phyloP scores from a whole-genome alignment of 1,284 basidiomycete genomes.

The Cutaneotrichosporon daszewskae region DNA sequence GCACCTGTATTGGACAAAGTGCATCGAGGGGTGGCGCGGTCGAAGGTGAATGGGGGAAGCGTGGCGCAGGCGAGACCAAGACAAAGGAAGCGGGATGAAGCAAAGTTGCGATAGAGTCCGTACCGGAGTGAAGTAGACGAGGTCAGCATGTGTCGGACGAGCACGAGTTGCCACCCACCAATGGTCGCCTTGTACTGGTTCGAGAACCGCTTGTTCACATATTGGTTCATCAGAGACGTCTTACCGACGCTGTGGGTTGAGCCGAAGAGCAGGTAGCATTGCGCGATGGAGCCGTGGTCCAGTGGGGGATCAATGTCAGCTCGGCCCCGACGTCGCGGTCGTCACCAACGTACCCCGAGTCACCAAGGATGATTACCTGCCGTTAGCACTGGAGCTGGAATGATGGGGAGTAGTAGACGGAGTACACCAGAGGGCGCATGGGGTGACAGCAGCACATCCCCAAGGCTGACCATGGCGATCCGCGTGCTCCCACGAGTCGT shows the following conservation, averaged over 20 bases:
- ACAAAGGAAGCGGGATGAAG: background rate
- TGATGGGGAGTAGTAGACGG: background rate
- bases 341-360: slow-evolving; percentile 72
- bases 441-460: too few relatives aligned
- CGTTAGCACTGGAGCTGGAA: background rate
- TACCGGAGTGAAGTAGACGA: background rate
- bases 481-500: too few relatives aligned
- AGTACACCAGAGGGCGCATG: background rate
- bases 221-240: slow-evolving; percentile 99
- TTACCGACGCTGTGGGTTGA: slow-evolving; percentile 80
- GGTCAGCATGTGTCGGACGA: background rate
- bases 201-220: slow-evolving; percentile 99
- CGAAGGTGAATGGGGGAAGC: too few relatives aligned
- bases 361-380: slow-evolving; percentile 95
- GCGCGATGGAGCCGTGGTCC: background rate
- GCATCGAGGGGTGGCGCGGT: too few relatives aligned
- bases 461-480: too few relatives aligned
- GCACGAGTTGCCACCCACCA: slow-evolving; percentile 51
- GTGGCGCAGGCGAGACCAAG: background rate
- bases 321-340: background rate
- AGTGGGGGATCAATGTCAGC: background rate
- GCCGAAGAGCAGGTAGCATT: too few relatives aligned
- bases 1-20: slow-evolving; percentile 43
- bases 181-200: slow-evolving; percentile 99
- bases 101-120: background rate